These are phyloP conservation scores for Staphylotrichum longicolle DNA, from an alignment of 495 filamentous ascomycete species.

Conservation along the genomic window DNA sequence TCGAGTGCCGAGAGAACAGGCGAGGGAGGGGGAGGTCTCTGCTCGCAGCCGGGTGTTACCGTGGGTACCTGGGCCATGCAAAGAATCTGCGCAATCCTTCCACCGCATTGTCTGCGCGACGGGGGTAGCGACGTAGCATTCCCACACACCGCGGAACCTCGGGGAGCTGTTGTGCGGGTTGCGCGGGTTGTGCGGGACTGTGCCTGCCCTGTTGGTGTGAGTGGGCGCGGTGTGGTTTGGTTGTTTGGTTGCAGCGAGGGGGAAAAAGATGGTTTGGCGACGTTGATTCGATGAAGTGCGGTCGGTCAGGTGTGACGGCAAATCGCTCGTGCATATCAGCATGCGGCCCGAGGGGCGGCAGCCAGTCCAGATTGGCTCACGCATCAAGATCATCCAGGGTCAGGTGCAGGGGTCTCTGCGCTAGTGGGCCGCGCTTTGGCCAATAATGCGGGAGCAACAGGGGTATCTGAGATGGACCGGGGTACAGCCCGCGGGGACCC, in stretches of 20 bases:
- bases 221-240: slow-evolving; percentile 2
- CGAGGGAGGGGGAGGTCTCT: not conserved
- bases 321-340: slow-evolving; percentile 39
- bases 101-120: not conserved
- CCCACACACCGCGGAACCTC: slow-evolving; percentile 16
- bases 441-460: slow-evolving; percentile 33
- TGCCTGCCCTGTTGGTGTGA: too few species aligned
- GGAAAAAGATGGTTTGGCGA: slow-evolving; percentile 24
- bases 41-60: slow-evolving; percentile 29
- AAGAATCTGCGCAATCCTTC: slow-evolving; percentile 3
- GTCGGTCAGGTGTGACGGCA: slow-evolving; percentile 38
- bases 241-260: slow-evolving; percentile 20
- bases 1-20: not conserved
- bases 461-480: slow-evolving; percentile 18
- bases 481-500: slow-evolving; percentile 20
- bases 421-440: slow-evolving; percentile 34
- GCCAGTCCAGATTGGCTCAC: slow-evolving; percentile 40
- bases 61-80: slow-evolving; percentile 24
- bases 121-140: slow-evolving; percentile 28
- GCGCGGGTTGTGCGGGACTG: too few species aligned
- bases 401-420: slow-evolving; percentile 23
- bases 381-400: slow-evolving; percentile 34
- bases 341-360: slow-evolving; percentile 39
- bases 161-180: not conserved
- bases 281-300: slow-evolving; percentile 37